Percentiles rank a stretch among this genome's conserved stretches.
These are phyloP conservation scores for Aspergillus niger DNA, from an alignment of 2,329 filamentous ascomycete genomes.

Conservation along the genomic window DNA sequence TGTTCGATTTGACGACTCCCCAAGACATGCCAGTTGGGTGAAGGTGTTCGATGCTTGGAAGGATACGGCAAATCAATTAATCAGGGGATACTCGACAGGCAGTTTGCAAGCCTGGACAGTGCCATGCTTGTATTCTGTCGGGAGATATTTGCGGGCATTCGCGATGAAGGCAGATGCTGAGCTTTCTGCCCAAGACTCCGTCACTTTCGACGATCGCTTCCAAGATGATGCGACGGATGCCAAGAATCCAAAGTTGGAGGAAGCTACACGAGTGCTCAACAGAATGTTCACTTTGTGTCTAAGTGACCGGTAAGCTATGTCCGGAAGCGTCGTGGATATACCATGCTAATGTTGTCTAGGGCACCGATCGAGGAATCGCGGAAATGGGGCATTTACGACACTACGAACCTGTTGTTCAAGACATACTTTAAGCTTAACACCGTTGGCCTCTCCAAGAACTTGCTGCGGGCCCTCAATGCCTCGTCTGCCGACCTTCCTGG, in stretches of 20 bases:
- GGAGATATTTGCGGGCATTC: constrained; percentile 82
- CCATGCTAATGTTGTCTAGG: constrained; percentile 47
- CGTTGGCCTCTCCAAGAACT: constrained; percentile 84
- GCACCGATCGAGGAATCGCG: constrained; percentile 83
- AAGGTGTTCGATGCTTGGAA: constrained; percentile 88
- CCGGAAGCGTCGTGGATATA: not conserved
- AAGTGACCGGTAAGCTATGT: constrained; percentile 71
- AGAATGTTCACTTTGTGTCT: constrained; percentile 88
- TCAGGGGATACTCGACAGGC: constrained; percentile 76
- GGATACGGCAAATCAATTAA: constrained; percentile 73
- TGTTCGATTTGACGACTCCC: constrained; percentile 62
- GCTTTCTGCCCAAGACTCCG: constrained; percentile 51
- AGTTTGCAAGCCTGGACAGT: constrained; percentile 89
- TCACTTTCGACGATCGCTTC: constrained; percentile 56
- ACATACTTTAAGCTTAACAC: constrained; percentile 96
- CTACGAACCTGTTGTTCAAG: constrained; percentile 94
- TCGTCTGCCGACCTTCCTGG: constrained; percentile 77
- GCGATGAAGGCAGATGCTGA: constrained; percentile 88
- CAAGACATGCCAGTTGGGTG: constrained; percentile 65
- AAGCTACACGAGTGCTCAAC: constrained; percentile 87
- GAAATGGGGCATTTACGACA: constrained; percentile 97
- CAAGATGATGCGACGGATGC: constrained; percentile 81
- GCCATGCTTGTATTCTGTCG: constrained; percentile 82
- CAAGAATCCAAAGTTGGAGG: constrained; percentile 82
- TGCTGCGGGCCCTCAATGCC: constrained; percentile 79